These are phyloP conservation scores for Mortierella sp. DNA, from an alignment of 371 early-diverging fungal genomes.

Conservation along the genomic window DNA sequence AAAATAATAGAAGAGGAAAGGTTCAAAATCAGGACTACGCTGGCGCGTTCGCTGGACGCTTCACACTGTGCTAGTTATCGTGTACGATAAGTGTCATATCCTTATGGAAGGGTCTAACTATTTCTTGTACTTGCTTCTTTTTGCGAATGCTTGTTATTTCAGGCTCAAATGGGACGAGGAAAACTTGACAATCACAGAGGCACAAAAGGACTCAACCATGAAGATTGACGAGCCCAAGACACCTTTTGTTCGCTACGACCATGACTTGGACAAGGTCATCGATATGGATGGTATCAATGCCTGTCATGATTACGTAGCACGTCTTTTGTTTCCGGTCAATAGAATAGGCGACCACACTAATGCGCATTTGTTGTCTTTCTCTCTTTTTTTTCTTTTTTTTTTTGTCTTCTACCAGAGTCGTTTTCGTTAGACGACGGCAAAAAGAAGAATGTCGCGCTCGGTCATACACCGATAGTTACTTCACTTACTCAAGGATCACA, in stretches of 20 bases:
- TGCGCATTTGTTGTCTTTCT: neutral
- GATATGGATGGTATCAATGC: constrained; percentile 3
- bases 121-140: neutral
- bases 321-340: no score
- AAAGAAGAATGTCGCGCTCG: constrained; percentile 29
- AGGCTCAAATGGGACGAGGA: constrained; percentile 97
- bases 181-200: constrained; percentile 89
- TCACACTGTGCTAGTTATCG: no score
- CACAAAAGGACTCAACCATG: constrained; percentile 92
- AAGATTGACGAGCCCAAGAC: constrained; percentile 97
- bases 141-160: neutral
- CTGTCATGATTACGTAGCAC: no score
- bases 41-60: no score
- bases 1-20: no score
- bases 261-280: constrained; percentile 80
- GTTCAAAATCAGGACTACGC: no score
- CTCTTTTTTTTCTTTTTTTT: neutral
- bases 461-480: constrained; percentile 17
- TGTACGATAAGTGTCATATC: no score
- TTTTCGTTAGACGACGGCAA: constrained; percentile 26
- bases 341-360: neutral
- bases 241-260: constrained; percentile 91
- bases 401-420: constrained; percentile 3
- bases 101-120: no score
- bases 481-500: constrained; percentile 17